Base-by-base conservation (phyloP, 768 basidiomycete species). In the Epithele typhae region DNA sequence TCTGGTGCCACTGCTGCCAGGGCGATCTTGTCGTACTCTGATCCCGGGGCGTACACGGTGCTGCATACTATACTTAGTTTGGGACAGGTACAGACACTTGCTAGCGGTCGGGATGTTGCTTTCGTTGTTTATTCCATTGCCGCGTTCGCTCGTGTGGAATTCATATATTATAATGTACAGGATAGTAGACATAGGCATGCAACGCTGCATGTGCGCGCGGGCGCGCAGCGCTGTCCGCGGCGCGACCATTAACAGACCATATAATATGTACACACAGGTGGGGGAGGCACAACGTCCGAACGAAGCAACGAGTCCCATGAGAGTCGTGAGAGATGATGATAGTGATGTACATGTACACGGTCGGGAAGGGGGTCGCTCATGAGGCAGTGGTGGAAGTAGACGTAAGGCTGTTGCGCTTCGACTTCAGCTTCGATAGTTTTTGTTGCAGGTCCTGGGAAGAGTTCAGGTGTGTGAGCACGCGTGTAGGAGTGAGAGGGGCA, bases 1-100 rank as follows among this genome's bases (percentile, higher is more conserved):
- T 92, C 68, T 92, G 90, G 88, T 92, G 89, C 67, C 76, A 81
- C 59, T 79, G 85, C 17, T 92, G 89, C 72, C 72, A 69, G 40
- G 89, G 89, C 38, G 89, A 92, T 64, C 66, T 92, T 33, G 86
- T 92, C 33, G 81, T 92, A 51, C 67, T 92, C 48, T 87, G 66
- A 55, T 41, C 39, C 7, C 22, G n/a, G n/a, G n/a, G n/a, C n/a
- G n/a, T n/a, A n/a, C n/a, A n/a, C n/a, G n/a, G n/a, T 3, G 19
- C 25, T 14, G 3, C 15, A 7, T 21, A 42, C 25, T 25, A 7
- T 30, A n/a, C 27, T 33, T 30, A 14, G 15, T 33, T 30, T 8
- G 5, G 30, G 35, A 22, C 10, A 18, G 24, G 27, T 37, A 40
- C 45, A 18, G 17, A 27, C 33, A 25, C 35, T 46, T 18, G 21